phyloP scores from a whole-genome alignment of 139 green algal genomes.

The Deuterostichococcus epilithicus region DNA sequence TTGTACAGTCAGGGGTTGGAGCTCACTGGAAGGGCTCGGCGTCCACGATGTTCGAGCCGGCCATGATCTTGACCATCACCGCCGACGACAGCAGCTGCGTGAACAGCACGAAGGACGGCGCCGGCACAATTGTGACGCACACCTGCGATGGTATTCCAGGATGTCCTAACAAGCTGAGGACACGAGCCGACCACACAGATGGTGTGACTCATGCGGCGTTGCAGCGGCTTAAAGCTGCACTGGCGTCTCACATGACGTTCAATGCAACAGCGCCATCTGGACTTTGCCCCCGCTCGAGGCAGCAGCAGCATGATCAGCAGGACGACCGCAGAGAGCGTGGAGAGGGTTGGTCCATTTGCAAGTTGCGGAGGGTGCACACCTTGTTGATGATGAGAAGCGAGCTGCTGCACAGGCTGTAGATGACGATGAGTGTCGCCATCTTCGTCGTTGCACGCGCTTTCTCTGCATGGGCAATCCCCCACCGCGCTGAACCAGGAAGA shows the following conservation, averaged over 20 bases:
- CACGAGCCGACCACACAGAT: too few relatives aligned
- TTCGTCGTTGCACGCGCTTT: neutral
- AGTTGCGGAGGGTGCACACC: neutral
- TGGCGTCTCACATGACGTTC: too few relatives aligned
- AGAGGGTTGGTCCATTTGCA: too few relatives aligned
- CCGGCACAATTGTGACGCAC: constrained; percentile 33
- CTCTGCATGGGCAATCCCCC: neutral
- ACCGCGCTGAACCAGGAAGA: too few relatives aligned
- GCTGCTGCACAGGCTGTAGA: constrained; percentile 42
- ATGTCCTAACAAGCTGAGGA: too few relatives aligned
- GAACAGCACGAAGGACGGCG: constrained; percentile 49
- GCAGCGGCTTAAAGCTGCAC: too few relatives aligned
- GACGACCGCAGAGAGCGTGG: too few relatives aligned
- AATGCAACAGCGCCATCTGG: too few relatives aligned
- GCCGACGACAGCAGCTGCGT: constrained; percentile 38
- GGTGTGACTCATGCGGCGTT: too few relatives aligned
- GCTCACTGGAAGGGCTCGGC: neutral
- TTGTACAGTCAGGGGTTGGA: too few relatives aligned
- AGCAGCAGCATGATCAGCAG: neutral
- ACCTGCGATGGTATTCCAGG: neutral
- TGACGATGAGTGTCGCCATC: constrained; percentile 2
- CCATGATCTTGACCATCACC: constrained; percentile 15
- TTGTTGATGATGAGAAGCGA: constrained; percentile 66
- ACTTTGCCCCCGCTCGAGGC: too few relatives aligned
- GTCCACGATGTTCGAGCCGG: neutral